These are phyloP conservation scores for Jatropha multifida DNA, from an alignment of 441 rosid genomes.

Conservation along the genomic window DNA sequence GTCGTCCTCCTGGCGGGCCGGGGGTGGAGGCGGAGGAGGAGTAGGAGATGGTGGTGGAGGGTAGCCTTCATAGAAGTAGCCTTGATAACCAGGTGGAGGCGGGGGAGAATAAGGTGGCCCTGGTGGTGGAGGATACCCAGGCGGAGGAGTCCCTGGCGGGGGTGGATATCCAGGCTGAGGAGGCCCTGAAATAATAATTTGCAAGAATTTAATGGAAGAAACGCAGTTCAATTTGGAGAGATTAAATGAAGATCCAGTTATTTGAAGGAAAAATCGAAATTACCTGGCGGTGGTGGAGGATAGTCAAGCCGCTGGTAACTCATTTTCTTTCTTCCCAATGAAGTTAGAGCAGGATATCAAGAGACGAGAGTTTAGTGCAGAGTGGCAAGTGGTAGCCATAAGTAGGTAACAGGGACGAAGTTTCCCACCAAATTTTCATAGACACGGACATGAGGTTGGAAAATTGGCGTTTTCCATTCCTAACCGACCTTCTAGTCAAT, in stretches of 20 bases:
- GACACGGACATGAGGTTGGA: too few relatives aligned
- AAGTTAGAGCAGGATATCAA: background rate
- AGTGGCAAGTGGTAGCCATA: too few relatives aligned
- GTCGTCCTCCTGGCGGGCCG: constrained; percentile 12
- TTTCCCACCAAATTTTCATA: constrained; percentile 11
- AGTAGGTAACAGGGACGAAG: background rate
- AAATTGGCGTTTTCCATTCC: too few relatives aligned
- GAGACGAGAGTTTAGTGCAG: background rate
- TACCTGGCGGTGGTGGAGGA: constrained; percentile 30
- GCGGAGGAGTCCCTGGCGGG: constrained; percentile 11
- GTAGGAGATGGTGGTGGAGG: constrained; percentile 31
- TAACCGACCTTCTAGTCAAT: too few relatives aligned
- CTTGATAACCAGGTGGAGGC: constrained; percentile 45
- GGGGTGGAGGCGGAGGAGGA: constrained; percentile 10
- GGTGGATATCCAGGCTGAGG: constrained; percentile 27
- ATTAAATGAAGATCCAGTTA: background rate
- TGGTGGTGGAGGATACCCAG: constrained; percentile 26
- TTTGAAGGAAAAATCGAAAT: background rate
- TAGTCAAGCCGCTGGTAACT: constrained; percentile 38
- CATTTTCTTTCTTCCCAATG: constrained; percentile 21
- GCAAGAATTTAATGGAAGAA: background rate
- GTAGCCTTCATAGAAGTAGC: constrained; percentile 33
- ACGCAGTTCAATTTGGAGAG: background rate
- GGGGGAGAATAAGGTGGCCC: constrained; percentile 15
- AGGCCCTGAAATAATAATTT: constrained; percentile 24